Conservation (phyloP, 345 rosid species). For the Noccaea bulbosa region DNA sequence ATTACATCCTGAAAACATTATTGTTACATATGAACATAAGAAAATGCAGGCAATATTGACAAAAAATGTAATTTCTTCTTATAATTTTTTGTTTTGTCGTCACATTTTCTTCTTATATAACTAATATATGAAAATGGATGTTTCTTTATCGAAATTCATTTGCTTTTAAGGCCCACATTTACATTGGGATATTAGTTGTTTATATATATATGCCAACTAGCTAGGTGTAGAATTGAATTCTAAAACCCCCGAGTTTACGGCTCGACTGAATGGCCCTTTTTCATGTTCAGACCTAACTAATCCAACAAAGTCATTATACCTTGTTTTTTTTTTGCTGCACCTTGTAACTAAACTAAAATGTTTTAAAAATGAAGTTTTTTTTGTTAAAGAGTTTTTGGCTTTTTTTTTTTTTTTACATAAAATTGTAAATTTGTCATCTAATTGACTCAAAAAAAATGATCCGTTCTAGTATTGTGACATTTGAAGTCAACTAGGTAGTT, state of each 20-base stretch:
- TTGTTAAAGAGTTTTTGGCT: too few species aligned
- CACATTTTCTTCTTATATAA: too few species aligned
- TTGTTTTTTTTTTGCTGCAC: neutral
- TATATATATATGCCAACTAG: neutral
- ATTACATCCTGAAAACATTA: neutral
- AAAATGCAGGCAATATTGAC: neutral
- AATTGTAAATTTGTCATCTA: neutral
- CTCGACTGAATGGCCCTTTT: neutral
- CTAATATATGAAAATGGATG: constrained; percentile 2
- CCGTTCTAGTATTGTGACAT: neutral
- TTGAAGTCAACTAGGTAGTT: constrained; percentile 20
- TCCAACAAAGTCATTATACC: neutral
- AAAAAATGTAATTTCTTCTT: neutral
- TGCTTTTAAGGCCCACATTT: constrained; percentile 1
- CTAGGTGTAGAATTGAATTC: neutral
- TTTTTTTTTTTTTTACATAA: too few species aligned
- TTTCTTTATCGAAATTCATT: neutral
- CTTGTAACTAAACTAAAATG: neutral
- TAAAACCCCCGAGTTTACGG: neutral
- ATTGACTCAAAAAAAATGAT: neutral
- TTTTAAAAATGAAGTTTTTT: neutral
- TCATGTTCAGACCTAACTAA: constrained; percentile 18
- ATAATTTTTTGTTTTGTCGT: too few species aligned
- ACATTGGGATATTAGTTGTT: neutral
- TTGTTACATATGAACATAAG: neutral